These are phyloP conservation scores for Talaromyces proteolyticus DNA, from an alignment of 495 filamentous ascomycete genomes.

Conservation along the genomic window DNA sequence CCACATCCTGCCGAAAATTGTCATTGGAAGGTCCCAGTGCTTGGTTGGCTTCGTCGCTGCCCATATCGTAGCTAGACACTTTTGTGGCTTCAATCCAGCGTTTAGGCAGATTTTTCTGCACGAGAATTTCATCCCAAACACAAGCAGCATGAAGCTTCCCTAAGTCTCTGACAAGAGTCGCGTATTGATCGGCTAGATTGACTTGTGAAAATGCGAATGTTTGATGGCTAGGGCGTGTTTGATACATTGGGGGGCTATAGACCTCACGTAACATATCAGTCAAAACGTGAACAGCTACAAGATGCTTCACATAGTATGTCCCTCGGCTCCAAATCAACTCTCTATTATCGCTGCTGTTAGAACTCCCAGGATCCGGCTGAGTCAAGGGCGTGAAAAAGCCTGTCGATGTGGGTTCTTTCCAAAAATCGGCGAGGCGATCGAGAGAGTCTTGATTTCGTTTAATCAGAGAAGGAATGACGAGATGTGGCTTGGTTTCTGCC, in stretches of 20 bases:
- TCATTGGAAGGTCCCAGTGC: constrained; percentile 21
- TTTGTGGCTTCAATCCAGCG: constrained; percentile 61
- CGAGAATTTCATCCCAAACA: constrained; percentile 73
- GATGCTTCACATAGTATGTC: constrained; percentile 67
- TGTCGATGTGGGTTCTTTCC: constrained; percentile 37
- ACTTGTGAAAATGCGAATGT: constrained; percentile 58
- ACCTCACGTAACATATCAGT: constrained; percentile 65
- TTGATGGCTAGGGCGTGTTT: constrained; percentile 46
- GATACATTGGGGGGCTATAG: constrained; percentile 61
- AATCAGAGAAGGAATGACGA: constrained; percentile 75
- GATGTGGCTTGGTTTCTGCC: constrained; percentile 75
- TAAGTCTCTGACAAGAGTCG: constrained; percentile 58
- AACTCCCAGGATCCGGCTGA: constrained; percentile 19
- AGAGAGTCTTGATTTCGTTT: constrained; percentile 64
- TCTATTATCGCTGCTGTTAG: constrained; percentile 17
- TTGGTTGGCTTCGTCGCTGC: constrained; percentile 36
- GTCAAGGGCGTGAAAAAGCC: constrained; percentile 66
- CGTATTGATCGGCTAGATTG: constrained; percentile 77
- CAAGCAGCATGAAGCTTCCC: constrained; percentile 72
- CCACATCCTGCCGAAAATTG: constrained; percentile 8
- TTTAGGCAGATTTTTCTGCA: constrained; percentile 61
- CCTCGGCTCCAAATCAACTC: constrained; percentile 34
- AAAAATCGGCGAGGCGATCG: constrained; percentile 60
- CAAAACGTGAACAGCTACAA: constrained; percentile 69
- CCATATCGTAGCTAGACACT: constrained; percentile 39